Base-by-base conservation (phyloP, 2,329 filamentous ascomycete species). In the Aspergillus sp. region DNA sequence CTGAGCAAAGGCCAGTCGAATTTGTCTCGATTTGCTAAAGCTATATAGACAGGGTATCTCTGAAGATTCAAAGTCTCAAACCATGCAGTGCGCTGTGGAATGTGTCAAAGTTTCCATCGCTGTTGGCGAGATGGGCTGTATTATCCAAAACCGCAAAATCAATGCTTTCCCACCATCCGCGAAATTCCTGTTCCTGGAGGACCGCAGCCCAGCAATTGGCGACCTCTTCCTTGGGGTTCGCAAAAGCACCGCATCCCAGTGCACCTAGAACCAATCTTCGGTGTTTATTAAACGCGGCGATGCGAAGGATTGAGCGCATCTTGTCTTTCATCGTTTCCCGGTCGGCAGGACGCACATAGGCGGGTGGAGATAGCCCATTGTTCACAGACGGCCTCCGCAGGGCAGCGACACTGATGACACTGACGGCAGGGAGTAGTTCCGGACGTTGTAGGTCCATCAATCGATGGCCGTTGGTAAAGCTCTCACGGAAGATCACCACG, bases 171-270 rank as follows among this genome's bases (percentile, higher is more conserved):
- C 85, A 88, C 83, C 85, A 87, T 1, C 83, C 82, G 36, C 69
- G 61, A 58, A 88, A 88, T 70, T 89, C 86, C 0, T 56, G 34
- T 63, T 89, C 84, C 25, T 64, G 52, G 50, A 89, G 70, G 31
- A 88, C 84, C 61, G 84, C 79, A 23, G 74, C 65, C 78, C 86
- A 90, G 59, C 84, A 85, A 31, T 71, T 54, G 2, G 82, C 85
- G n/a, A 89, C 81, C 55, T 84, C 83, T 29, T 73, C 69, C 0
- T 77, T 76, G 7, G 87, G 87, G 64, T 89, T 88, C 0, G 59
- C 61, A 65, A 88, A 88, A 0, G 81, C 85, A 3, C 87, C 87
- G 60, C 87, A 90, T 0, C 87, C 87, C 46, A 90, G 64, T 0
- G 87, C 86, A 0, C 87, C 87, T 1, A 91, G 74, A 4, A 90